Base-by-base conservation (phyloP, 2,329 filamentous ascomycete genomes). In the Huntiella moniliformis region DNA sequence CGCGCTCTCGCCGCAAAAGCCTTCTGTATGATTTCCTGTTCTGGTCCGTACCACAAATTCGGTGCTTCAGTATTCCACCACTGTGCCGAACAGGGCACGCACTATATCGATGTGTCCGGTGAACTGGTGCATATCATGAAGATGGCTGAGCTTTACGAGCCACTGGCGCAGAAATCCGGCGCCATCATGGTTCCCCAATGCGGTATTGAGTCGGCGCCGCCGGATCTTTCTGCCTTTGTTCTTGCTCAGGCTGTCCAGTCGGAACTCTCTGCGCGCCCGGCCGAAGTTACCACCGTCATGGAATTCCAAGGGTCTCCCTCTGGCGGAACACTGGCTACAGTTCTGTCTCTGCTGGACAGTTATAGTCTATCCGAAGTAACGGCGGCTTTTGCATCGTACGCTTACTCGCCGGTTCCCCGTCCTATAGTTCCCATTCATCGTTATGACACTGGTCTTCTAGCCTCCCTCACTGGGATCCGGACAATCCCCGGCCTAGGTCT, bases 271-370 rank as follows among this genome's bases (percentile, higher is more conserved):
- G 64, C 65, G 3, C 61, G 64, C 11, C 71, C 69, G 1, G 61
- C 61, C 40, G 70, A 77, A 48, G 70, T 76, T 12, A 65, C 69
- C 2, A 57, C 79, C 12, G 67, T 67, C 1, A 54, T 71, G 28
- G 60, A 68, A 48, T 60, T 70, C 13, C 59, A 56, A 63, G 58
- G 62, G 18, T 54, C 60, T 1, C 68, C 73, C 2, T 80, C 76
- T 1, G 77, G 77, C n/a, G 77, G 77, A 40, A 79, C 82, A 2
- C 61, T 87, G 4, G 67, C 73, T 32, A 86, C 84, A 0, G 63
- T 77, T 3, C 59, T 95, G 11, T 69, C 57, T 40, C 52, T 76
- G 16, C 64, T 75, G 47, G 74, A 79, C 18, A 58, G 60, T 39
- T 76, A 68, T 54, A 60, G 62, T 16, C 43, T 71, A 13, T 60